Conservation (phyloP, 2,329 filamentous ascomycete genomes). For the Penicillium sp. region DNA sequence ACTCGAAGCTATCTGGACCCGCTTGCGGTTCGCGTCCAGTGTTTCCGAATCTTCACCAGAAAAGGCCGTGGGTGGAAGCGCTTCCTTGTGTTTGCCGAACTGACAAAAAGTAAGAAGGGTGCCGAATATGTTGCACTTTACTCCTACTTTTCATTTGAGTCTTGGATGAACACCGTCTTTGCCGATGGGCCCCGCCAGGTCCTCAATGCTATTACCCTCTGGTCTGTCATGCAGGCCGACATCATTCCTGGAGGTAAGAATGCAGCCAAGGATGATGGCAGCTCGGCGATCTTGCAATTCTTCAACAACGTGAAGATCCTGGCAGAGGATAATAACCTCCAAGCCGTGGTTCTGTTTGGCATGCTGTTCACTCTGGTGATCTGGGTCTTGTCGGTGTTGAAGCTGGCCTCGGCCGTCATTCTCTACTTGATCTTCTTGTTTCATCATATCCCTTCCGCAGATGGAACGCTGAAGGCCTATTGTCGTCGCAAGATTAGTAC, state of each 20-base stretch:
- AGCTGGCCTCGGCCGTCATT: constrained; percentile 70
- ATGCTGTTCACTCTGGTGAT: constrained; percentile 92
- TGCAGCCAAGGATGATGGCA: constrained; percentile 54
- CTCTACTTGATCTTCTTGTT: constrained; percentile 89
- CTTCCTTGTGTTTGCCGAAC: constrained; percentile 87
- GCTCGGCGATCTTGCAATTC: constrained; percentile 70
- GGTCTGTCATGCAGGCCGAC: constrained; percentile 76
- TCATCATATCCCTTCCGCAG: constrained; percentile 81
- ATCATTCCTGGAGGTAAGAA: constrained; percentile 64
- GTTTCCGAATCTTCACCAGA: constrained; percentile 66
- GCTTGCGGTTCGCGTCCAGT: constrained; percentile 81
- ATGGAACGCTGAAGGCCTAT: constrained; percentile 80
- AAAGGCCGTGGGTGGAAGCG: constrained; percentile 77
- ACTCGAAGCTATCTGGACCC: constrained; percentile 90
- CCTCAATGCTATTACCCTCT: constrained; percentile 86
- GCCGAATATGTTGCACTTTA: constrained; percentile 89
- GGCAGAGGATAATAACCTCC: constrained; percentile 70
- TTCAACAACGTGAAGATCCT: constrained; percentile 78
- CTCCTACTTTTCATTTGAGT: constrained; percentile 79
- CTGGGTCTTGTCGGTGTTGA: constrained; percentile 79
- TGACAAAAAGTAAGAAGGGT: constrained; percentile 90
- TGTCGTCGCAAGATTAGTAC: constrained; percentile 91
- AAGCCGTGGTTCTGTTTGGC: constrained; percentile 79
- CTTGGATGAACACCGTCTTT: constrained; percentile 84
- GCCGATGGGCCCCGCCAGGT: constrained; percentile 91